These are phyloP conservation scores for Ganoderma lingzhi DNA, from an alignment of 1,284 basidiomycete genomes.

Conservation along the genomic window DNA sequence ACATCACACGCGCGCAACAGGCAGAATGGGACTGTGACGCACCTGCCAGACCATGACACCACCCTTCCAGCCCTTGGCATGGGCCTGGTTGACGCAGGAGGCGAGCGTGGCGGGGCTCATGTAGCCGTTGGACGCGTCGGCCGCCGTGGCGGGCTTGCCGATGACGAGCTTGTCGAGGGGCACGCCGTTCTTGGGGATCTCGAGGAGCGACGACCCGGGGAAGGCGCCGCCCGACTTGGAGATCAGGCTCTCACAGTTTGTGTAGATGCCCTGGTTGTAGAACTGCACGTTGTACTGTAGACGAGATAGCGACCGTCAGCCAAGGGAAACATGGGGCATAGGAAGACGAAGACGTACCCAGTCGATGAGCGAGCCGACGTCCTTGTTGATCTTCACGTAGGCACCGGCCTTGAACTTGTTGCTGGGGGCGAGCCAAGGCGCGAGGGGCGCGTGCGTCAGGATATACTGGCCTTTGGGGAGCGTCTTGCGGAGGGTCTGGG, in stretches of 20 bases:
- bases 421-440: constrained; percentile 62
- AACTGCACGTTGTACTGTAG: constrained; percentile 61
- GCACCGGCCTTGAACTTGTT: constrained; percentile 61
- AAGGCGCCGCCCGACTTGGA: constrained; percentile 40
- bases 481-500: constrained; percentile 43
- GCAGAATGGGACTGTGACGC: background rate
- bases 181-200: constrained; percentile 65
- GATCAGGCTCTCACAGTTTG: constrained; percentile 60
- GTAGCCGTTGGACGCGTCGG: constrained; percentile 60
- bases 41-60: constrained; percentile 29
- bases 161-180: constrained; percentile 58
- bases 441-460: constrained; percentile 52
- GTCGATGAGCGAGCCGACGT: constrained; percentile 59
- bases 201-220: constrained; percentile 52
- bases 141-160: constrained; percentile 60
- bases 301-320: background rate
- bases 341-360: constrained; percentile 39
- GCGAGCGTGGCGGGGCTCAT: constrained; percentile 62
- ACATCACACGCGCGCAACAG: background rate
- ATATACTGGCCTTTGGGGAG: constrained; percentile 46
- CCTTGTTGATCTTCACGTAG: constrained; percentile 62
- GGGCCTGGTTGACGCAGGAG: constrained; percentile 61
- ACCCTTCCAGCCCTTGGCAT: constrained; percentile 63
- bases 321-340: background rate
- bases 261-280: constrained; percentile 58